These are phyloP conservation scores for Hamamelis virginiana DNA, from an alignment of 164 flowering plant species.

Conservation along the genomic window DNA sequence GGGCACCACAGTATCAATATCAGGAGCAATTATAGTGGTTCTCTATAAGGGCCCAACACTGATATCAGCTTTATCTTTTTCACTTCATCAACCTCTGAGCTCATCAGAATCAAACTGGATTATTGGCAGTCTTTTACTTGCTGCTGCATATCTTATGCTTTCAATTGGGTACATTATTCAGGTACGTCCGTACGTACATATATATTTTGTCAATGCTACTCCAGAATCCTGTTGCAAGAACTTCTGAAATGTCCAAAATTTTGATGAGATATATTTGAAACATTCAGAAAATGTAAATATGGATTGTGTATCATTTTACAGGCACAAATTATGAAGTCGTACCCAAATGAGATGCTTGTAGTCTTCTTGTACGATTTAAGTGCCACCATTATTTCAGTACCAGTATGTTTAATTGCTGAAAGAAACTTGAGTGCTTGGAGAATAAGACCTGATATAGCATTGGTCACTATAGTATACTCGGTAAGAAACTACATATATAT, in stretches of 20 bases:
- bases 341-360: slow-evolving; percentile 51
- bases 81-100: slow-evolving; percentile 15
- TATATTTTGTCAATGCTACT: background rate
- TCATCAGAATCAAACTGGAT: slow-evolving; percentile 45
- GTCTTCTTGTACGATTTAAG: slow-evolving; percentile 45
- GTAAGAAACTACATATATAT: slow-evolving; percentile 32
- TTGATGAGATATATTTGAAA: no score
- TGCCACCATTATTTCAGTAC: slow-evolving; percentile 38
- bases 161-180: slow-evolving; percentile 64
- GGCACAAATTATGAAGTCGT: slow-evolving; percentile 60
- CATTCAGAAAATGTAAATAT: no score
- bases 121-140: slow-evolving; percentile 46
- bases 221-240: background rate
- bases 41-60: slow-evolving; percentile 54
- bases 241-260: no score
- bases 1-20: slow-evolving; percentile 56
- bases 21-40: slow-evolving; percentile 57
- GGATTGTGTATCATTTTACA: slow-evolving; percentile 8
- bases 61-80: slow-evolving; percentile 4
- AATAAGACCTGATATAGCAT: slow-evolving; percentile 21
- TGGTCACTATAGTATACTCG: slow-evolving; percentile 35
- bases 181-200: no score
- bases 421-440: slow-evolving; percentile 34
- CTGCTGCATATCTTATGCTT: slow-evolving; percentile 37
- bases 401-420: slow-evolving; percentile 36